Percentiles rank a stretch among this genome's conserved stretches.
Conservation (phyloP, 306 rosid genomes). For the Cicer judaicum region DNA sequence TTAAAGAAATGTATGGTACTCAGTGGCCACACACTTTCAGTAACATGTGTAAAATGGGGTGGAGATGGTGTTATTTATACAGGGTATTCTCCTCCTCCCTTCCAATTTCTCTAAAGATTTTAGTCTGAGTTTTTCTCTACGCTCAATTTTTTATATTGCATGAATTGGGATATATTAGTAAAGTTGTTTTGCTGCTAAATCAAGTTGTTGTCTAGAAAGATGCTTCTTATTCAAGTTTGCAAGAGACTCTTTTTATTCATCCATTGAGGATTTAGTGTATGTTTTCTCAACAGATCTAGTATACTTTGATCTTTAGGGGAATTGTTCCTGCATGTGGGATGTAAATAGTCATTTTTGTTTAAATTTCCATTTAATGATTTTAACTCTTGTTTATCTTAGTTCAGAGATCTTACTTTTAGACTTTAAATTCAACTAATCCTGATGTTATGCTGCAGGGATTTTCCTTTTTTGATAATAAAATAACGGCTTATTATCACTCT, state of each 20-base stretch:
- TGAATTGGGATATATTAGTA: not conserved
- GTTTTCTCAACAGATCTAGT: not conserved
- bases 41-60: constrained; percentile 97
- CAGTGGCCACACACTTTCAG: constrained; percentile 86
- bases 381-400: constrained; percentile 1
- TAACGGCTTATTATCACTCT: not conserved
- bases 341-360: not conserved
- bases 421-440: not conserved
- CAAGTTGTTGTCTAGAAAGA: not conserved
- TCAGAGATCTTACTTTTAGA: constrained; percentile 17
- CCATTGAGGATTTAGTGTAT: constrained; percentile 1
- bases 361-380: constrained; percentile 23
- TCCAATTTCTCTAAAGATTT: constrained; percentile 6
- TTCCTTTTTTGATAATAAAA: not conserved
- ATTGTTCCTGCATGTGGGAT: not conserved
- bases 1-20: constrained; percentile 72
- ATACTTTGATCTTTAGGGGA: not conserved
- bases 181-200: constrained; percentile 7
- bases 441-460: not conserved
- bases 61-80: constrained; percentile 97
- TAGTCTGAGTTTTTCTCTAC: not conserved
- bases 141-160: not conserved
- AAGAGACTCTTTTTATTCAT: constrained; percentile 3
- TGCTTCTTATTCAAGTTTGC: constrained; percentile 10
- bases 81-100: constrained; percentile 58